Base-by-base conservation (phyloP, 2,329 filamentous ascomycete genomes). In the Rugonectria rugulosa region DNA sequence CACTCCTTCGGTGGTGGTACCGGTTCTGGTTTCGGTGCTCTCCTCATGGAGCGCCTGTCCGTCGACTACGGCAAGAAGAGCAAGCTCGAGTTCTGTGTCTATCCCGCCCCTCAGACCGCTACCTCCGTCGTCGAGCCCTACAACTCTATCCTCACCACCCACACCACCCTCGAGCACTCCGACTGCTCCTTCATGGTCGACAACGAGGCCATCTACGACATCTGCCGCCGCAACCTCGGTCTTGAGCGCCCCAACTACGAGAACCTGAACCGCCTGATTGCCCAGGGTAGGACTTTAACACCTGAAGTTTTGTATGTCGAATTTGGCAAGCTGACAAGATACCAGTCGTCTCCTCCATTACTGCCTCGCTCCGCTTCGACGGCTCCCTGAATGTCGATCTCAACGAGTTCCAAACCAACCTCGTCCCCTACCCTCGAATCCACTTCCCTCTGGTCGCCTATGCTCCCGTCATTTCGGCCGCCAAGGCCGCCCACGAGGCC, bases 181-280 rank as follows among this genome's bases (percentile, higher is more conserved):
- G 95, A 99, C 86, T 98, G 95, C 86, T 96, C 91, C 71, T 99
- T 99, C 87, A 97, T 98, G 92, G 95, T 99, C 68, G 95, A 99
- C 84, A 99, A 99, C 81, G 95, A 99, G 85, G 95, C 95, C 72
- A 97, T 99, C 77, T 98, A 98, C 81, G 95, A 98, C 77, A 98
- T 99, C 77, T 99, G 95, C 89, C 90, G 93, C 73, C 90, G 92
- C 76, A 98, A 97, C 85, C 87, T 99, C 64, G 93, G 92, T 67
- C 93, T 99, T 67, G 93, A 97, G 86, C 91, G 95, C 68, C 95
- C 95, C 72, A 94, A 94, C 86, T 97, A 93, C 78, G 93, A 97
- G 86, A 97, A 99, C 85, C 84, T 99, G 68, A 99, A 99, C 88
- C 92, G 95, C 70, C 85, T 99, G 75, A 97, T 99, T 73, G 95